Evolutionary conservation across 1,139 yeast genomes (phyloP).

Genomic region (Taphrina betulina): DNA sequence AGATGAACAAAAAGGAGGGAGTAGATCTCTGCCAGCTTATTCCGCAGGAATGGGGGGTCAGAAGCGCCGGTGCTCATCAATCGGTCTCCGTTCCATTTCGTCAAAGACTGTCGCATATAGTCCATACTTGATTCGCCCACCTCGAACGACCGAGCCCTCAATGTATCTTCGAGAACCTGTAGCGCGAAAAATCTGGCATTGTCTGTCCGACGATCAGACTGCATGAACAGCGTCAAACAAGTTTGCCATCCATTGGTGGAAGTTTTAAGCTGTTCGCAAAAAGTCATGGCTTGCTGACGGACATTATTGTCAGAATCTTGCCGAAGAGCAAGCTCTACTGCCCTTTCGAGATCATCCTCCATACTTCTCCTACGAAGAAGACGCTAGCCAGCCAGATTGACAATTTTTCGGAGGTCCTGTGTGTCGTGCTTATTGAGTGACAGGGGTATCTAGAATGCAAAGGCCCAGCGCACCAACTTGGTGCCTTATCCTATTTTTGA

Average conservation of each 20-base stretch:
- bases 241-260: slow-evolving; percentile 79
- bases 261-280: slow-evolving; percentile 69
- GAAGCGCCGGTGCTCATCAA: slow-evolving; percentile 26
- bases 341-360: slow-evolving; percentile 90
- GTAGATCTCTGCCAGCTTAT: slow-evolving; percentile 73
- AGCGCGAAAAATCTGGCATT: slow-evolving; percentile 65
- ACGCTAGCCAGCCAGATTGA: not conserved
- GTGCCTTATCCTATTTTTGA: too few species aligned
- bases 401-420: too few species aligned
- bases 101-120: slow-evolving; percentile 52
- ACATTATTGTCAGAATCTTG: slow-evolving; percentile 68
- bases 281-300: slow-evolving; percentile 61
- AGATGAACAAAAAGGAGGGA: slow-evolving; percentile 67
- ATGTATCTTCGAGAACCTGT: slow-evolving; percentile 72
- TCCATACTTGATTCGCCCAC: slow-evolving; percentile 50
- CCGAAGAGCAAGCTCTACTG: slow-evolving; percentile 83
- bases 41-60: slow-evolving; percentile 51
- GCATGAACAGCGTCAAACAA: slow-evolving; percentile 61
- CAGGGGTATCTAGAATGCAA: too few species aligned
- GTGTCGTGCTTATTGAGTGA: too few species aligned
- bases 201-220: slow-evolving; percentile 46
- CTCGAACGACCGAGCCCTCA: slow-evolving; percentile 43
- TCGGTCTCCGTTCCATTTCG: slow-evolving; percentile 45
- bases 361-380: slow-evolving; percentile 43
- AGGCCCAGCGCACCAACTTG: too few species aligned